Conservation (phyloP, 495 filamentous ascomycete genomes). For the Ramalina intermedia region DNA sequence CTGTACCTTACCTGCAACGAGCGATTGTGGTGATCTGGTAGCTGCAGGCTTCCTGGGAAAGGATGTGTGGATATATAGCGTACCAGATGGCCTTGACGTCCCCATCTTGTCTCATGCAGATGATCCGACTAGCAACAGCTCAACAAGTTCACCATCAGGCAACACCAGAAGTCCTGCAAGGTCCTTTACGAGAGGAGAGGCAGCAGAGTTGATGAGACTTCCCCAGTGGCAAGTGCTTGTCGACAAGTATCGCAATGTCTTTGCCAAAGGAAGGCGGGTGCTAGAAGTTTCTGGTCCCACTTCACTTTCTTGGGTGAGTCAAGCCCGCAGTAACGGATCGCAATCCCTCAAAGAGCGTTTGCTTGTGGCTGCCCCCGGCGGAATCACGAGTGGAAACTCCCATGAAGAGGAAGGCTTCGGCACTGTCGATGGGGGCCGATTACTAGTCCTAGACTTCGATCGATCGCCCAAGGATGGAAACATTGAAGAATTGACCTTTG, state of each 20-base stretch:
- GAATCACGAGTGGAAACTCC: conserved; percentile 38
- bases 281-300: conserved; percentile 40
- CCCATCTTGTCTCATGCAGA: conserved; percentile 13
- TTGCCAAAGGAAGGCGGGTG: conserved; percentile 44
- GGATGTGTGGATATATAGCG: conserved; percentile 66
- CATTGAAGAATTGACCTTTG: conserved; percentile 45
- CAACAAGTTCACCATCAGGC: conserved; percentile 8
- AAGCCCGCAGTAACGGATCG: conserved; percentile 18
- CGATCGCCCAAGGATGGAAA: conserved; percentile 42
- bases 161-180: conserved; percentile 4
- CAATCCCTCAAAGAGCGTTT: conserved; percentile 42
- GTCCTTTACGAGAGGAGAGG: conserved; percentile 15
- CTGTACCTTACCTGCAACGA: conserved; percentile 53
- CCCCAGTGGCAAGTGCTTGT: conserved; percentile 59
- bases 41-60: conserved; percentile 61
- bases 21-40: conserved; percentile 54
- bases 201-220: conserved; percentile 18
- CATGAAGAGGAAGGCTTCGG: conserved; percentile 59
- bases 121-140: conserved; percentile 10
- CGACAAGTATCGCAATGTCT: conserved; percentile 48
- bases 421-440: conserved; percentile 67
- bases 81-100: conserved; percentile 59
- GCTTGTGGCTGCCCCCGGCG: conserved; percentile 62
- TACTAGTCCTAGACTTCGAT: conserved; percentile 66
- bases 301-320: conserved; percentile 48